A percentile compares a stretch with the other conserved stretches of the same genome.
Conservation (phyloP, 2,329 filamentous ascomycete species). For the Ophiostoma sp. region DNA sequence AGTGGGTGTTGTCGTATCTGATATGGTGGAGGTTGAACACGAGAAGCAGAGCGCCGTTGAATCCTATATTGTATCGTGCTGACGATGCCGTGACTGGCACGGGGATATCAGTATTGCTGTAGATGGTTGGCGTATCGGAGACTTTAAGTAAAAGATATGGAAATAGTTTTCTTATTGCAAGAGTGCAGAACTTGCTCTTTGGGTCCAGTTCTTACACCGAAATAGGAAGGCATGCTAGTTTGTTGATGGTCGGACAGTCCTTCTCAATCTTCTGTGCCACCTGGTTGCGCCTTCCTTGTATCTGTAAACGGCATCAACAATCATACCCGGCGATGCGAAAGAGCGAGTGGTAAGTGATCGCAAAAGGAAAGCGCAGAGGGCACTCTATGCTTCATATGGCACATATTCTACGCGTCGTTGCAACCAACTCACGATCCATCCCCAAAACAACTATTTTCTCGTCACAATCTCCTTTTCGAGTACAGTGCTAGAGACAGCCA, state of each 20-base stretch:
- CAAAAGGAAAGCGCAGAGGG: not conserved
- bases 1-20: not conserved
- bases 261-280: not conserved
- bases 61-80: not conserved
- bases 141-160: not conserved
- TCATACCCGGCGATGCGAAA: not conserved
- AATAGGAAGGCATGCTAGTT: constrained; percentile 13
- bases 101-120: not conserved
- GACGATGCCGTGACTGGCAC: not conserved
- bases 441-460: not conserved
- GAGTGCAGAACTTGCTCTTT: not conserved
- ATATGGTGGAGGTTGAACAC: not conserved
- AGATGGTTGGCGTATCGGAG: not conserved
- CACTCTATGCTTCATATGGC: not conserved
- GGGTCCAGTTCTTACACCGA: not conserved
- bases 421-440: not conserved
- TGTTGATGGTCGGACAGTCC: not conserved
- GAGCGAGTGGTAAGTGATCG: not conserved
- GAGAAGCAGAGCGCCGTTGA: not conserved
- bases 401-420: not conserved
- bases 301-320: not conserved
- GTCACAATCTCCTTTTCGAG: not conserved
- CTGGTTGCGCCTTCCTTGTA: not conserved
- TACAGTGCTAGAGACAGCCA: not conserved
- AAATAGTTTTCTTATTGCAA: too few species aligned